These are phyloP conservation scores for Talaromyces islandicus DNA, from an alignment of 2,329 filamentous ascomycete genomes.

Conservation along the genomic window DNA sequence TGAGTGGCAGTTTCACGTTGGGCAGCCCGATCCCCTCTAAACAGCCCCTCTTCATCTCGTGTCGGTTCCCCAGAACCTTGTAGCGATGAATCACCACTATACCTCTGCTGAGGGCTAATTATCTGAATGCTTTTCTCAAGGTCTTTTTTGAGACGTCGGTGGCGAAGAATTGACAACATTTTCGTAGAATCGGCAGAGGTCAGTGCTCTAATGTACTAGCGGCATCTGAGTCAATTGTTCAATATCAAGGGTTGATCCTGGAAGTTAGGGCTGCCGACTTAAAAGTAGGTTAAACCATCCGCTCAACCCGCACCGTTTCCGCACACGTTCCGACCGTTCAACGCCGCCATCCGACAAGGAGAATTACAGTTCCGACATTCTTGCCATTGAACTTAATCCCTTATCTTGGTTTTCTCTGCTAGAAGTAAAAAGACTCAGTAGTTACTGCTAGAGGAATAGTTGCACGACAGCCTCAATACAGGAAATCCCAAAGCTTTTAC, in stretches of 20 bases:
- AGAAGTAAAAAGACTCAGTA: not conserved
- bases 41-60: not conserved
- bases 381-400: too few species aligned
- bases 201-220: not conserved
- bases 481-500: not conserved
- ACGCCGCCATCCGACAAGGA: not conserved
- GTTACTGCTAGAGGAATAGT: not conserved
- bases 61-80: not conserved
- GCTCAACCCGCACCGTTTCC: constrained; percentile 1
- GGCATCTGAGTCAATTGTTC: not conserved
- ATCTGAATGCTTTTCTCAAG: constrained; percentile 3
- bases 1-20: not conserved
- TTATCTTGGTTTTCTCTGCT: not conserved
- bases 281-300: not conserved
- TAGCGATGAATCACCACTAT: not conserved
- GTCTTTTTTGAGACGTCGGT: not conserved
- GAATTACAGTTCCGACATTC: not conserved
- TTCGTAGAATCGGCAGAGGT: not conserved
- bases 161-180: constrained; percentile 1
- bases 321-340: not conserved
- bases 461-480: not conserved
- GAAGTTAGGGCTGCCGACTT: not conserved
- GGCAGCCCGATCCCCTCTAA: not conserved
- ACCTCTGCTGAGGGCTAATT: not conserved
- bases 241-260: not conserved